Conservation (phyloP, 805 yeast genomes). For the Starmerella powellii region DNA sequence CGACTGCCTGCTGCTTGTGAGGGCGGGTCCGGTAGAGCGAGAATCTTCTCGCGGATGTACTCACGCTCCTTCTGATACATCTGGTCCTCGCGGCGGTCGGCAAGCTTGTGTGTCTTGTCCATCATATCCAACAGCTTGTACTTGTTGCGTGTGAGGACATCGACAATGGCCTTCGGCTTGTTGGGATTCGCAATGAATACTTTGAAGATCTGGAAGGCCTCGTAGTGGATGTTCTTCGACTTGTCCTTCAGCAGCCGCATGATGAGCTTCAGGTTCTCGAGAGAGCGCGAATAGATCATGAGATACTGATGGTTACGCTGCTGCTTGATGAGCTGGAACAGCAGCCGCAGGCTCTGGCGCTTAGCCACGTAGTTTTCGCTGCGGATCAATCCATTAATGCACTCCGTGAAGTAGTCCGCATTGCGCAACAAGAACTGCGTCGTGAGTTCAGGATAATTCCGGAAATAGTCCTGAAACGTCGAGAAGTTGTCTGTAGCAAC, state of each 20-base stretch:
- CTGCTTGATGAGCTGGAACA: constrained; percentile 58
- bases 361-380: constrained; percentile 82
- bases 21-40: constrained; percentile 26
- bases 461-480: constrained; percentile 57
- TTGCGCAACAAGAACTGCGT: constrained; percentile 55
- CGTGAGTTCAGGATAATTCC: constrained; percentile 55
- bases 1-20: too few relatives aligned
- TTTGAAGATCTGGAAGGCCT: constrained; percentile 87
- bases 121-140: constrained; percentile 62
- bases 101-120: constrained; percentile 41
- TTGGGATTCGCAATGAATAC: constrained; percentile 94
- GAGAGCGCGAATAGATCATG: constrained; percentile 63
- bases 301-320: constrained; percentile 61
- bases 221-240: constrained; percentile 77
- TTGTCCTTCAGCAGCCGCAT: constrained; percentile 82
- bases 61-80: constrained; percentile 66
- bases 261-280: constrained; percentile 70
- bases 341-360: constrained; percentile 69
- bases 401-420: constrained; percentile 44
- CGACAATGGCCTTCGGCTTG: constrained; percentile 65
- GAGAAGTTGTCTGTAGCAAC: constrained; percentile 81
- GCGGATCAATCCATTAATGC: constrained; percentile 58
- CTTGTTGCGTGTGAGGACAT: constrained; percentile 73
- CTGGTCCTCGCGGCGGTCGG: constrained; percentile 49
- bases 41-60: constrained; percentile 65